Evolutionary conservation across 768 basidiomycete species (phyloP), one percentile per base, ranked within the genome.

Genomic region (Agaricus blazei): DNA sequence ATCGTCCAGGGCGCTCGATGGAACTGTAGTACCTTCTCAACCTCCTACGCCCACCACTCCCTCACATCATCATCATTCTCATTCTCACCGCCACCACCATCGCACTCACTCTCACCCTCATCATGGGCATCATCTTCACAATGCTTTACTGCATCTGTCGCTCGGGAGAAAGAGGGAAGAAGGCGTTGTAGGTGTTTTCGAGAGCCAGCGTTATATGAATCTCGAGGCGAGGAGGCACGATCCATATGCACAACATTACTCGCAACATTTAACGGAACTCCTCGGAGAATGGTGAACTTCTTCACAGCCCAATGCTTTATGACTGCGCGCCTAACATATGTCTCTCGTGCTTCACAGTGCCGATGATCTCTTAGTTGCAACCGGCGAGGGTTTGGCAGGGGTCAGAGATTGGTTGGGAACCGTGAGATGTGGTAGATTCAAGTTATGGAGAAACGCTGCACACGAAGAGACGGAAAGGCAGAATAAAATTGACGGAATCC

Each of bases 121-220:
- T 49, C 72, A 48, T 48, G 46, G 46, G 3, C 46, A 14, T 34
- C 64, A 68, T 19, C 68, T 68, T 49, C 71, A 73, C 34, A 63
- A 68, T 9, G 73, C 76, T 7, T 62, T 78, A 19, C 63, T 76
- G 37, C 73, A 74, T 51, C 55, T 74, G 8, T 65, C 77, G 0
- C 58, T 72, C 14, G 63, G 66, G 31, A 53, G 59, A 44, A 56
- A 64, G 29, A 72, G 67, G 59, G 60, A 59, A 23, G 84, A 88
- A 62, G 70, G 75, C 28, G 78, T 78, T 0, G 88, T 90, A 0
- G 88, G 86, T 1, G 81, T 87, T 12, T 90, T 90, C 57, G 88
- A 90, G 69, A 80, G 80, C 2, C 82, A 88, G 60, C 69, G 80
- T 28, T 90, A 88, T 64, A 70, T 88, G 54, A 80, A 88, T 58